Percentiles rank a stretch among this genome's conserved stretches.
phyloP scores from a whole-genome alignment of 768 basidiomycete genomes.

The Mycena rosella region DNA sequence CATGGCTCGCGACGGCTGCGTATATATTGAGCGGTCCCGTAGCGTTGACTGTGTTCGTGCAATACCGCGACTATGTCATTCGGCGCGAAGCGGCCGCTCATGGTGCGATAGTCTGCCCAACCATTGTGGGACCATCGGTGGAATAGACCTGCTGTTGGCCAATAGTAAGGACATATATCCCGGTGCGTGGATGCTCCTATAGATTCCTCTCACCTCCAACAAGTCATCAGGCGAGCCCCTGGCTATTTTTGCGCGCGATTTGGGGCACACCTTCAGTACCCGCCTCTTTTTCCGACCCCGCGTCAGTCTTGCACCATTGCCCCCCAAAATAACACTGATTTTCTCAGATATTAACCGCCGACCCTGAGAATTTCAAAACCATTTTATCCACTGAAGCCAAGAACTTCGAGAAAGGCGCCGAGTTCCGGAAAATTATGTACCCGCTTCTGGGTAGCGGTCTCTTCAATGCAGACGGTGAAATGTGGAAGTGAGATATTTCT shows the following conservation, averaged over 20 bases:
- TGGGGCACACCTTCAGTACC: conserved; percentile 22
- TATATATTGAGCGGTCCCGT: conserved; percentile 26
- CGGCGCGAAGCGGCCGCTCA: conserved; percentile 23
- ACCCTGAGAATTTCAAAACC: conserved; percentile 64
- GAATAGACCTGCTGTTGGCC: conserved; percentile 19
- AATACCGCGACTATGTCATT: conserved; percentile 5
- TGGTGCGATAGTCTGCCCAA: conserved; percentile 15
- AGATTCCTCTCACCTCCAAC: neutral
- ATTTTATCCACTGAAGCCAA: conserved; percentile 62
- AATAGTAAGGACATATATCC: conserved; percentile 28
- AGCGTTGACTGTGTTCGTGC: conserved; percentile 8
- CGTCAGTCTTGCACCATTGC: neutral
- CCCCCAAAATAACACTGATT: neutral
- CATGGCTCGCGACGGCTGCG: neutral
- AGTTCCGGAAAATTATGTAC: conserved; percentile 23
- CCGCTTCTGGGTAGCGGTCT: conserved; percentile 68
- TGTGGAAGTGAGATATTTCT: conserved; percentile 87
- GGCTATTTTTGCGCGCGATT: neutral
- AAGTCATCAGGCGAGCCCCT: conserved; percentile 4
- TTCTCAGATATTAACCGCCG: conserved; percentile 54
- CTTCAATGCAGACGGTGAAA: conserved; percentile 75
- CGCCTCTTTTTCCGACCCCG: conserved; percentile 26
- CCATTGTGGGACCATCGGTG: conserved; percentile 10
- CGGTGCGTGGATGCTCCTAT: conserved; percentile 1
- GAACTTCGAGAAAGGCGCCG: conserved; percentile 58